Conservation (phyloP, 495 filamentous ascomycete genomes). For the Lasiosphaeria hispida region DNA sequence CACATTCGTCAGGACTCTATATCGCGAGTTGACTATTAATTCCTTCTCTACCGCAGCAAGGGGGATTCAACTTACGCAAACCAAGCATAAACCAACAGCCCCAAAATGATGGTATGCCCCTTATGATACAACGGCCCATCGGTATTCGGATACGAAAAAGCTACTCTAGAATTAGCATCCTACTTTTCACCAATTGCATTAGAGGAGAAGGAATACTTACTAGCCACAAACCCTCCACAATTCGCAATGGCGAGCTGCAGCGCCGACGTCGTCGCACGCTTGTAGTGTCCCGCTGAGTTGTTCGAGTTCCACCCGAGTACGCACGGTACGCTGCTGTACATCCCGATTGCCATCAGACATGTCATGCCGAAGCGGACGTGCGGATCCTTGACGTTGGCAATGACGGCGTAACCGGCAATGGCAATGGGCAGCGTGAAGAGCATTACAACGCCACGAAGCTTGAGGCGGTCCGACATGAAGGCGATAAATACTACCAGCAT, state of each 20-base stretch:
- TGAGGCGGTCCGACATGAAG: constrained; percentile 46
- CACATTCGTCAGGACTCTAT: constrained; percentile 60
- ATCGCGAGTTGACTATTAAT: constrained; percentile 6
- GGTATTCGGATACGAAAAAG: constrained; percentile 57
- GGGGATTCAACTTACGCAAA: constrained; percentile 26
- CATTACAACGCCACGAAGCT: constrained; percentile 35
- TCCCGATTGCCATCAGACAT: constrained; percentile 65
- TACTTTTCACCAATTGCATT: too few species aligned
- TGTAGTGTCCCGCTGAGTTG: constrained; percentile 47
- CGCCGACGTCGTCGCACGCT: constrained; percentile 42
- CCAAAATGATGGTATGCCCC: constrained; percentile 60
- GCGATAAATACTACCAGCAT: constrained; percentile 37
- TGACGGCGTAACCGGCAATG: constrained; percentile 58
- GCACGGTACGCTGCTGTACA: constrained; percentile 75
- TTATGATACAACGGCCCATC: constrained; percentile 48
- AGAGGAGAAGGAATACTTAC: too few species aligned
- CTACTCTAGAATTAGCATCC: constrained; percentile 10
- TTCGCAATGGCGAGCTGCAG: constrained; percentile 50
- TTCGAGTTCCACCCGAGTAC: constrained; percentile 66
- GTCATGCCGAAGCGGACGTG: constrained; percentile 72
- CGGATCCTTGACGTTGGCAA: constrained; percentile 39
- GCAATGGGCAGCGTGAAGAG: constrained; percentile 43
- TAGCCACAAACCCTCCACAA: constrained; percentile 45
- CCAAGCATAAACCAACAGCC: constrained; percentile 59
- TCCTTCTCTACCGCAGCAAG: background rate